phyloP scores from a whole-genome alignment of 2,329 filamentous ascomycete genomes.

The Hortaea sp. region DNA sequence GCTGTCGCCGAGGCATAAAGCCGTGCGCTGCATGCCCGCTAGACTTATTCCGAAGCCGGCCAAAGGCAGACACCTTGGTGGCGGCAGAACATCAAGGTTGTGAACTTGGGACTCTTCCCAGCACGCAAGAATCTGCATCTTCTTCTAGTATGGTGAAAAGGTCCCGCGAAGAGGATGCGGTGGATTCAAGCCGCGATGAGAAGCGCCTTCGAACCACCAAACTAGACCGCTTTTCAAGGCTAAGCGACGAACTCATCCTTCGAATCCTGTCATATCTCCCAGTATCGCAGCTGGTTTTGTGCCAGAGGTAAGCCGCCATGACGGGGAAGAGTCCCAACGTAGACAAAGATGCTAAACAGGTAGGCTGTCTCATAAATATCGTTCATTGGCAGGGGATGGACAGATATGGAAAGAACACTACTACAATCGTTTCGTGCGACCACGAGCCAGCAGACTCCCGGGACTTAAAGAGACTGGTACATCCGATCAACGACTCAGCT shows the following conservation, averaged over 20 bases:
- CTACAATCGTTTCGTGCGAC: constrained; percentile 76
- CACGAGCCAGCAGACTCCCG: constrained; percentile 65
- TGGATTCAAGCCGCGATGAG: constrained; percentile 18
- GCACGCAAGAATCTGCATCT: not conserved
- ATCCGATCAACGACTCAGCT: constrained; percentile 32
- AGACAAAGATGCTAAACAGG: constrained; percentile 31
- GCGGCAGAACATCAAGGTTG: not conserved
- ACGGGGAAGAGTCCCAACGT: not conserved
- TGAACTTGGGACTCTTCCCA: no score
- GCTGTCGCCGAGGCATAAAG: no score
- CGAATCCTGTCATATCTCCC: constrained; percentile 73
- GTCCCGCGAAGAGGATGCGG: constrained; percentile 20
- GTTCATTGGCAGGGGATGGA: constrained; percentile 63
- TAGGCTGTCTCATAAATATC: constrained; percentile 66
- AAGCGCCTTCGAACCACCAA: constrained; percentile 37
- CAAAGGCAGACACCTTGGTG: no score
- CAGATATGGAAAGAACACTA: constrained; percentile 89
- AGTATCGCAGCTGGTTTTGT: constrained; percentile 55
- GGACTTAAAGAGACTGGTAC: constrained; percentile 44
- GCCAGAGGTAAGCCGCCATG: constrained; percentile 41
- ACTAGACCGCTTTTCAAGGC: constrained; percentile 54
- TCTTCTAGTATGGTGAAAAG: constrained; percentile 28
- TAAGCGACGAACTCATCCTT: constrained; percentile 82
- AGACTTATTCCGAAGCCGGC: no score
- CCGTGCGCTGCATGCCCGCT: no score